Evolutionary conservation across 2,329 filamentous ascomycete species (phyloP), one percentile per base, ranked within the genome.

Genomic region (Aspergillus tamarii): DNA sequence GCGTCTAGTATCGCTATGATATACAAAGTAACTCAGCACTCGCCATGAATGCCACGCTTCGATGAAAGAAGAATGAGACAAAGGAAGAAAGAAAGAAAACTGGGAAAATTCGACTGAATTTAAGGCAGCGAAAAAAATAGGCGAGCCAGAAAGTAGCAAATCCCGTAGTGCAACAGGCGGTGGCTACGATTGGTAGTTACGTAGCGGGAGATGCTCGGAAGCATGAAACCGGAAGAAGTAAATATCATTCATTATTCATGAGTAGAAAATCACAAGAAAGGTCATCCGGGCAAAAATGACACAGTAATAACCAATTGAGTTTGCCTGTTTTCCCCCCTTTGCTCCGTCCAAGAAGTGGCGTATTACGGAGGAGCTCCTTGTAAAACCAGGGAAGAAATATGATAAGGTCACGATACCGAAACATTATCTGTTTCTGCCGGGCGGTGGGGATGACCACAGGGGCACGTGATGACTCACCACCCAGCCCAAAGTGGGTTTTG

Each of bases 401-500:
- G 36, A 61, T 59, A 59, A 62, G 39, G 34, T 43, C 6, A 48
- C 23, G 12, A 26, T 26, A 9, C 21, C 45, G 11, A 48, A 43
- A 39, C 48, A 60, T 60, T 61, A 64, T 66, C 57, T 32, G 14
- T 39, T 64, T 67, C 59, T 67, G 61, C 62, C 67, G 57, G 60
- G 70, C 67, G 68, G 67, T 69, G 62, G 36, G 8, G 10, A 4
- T 7, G 6, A 11, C 19, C 23, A 7, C 19, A 57, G 54, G 19
- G 21, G 43, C 65, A 67, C 69, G 63, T 67, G 63, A 69, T 64
- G 64, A 61, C 41, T 63, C 57, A 63, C 43, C 23, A 50, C 26
- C 61, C 52, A 64, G 62, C 67, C 64, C 63, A 68, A 72, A 75
- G 75, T 77, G 75, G 75, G 74, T 77, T 77, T 77, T 77, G 74